Evolutionary conservation across 208 protist species (phyloP), one percentile per base, ranked within the genome.

Genomic region (Acanthamoeba castellanii): DNA sequence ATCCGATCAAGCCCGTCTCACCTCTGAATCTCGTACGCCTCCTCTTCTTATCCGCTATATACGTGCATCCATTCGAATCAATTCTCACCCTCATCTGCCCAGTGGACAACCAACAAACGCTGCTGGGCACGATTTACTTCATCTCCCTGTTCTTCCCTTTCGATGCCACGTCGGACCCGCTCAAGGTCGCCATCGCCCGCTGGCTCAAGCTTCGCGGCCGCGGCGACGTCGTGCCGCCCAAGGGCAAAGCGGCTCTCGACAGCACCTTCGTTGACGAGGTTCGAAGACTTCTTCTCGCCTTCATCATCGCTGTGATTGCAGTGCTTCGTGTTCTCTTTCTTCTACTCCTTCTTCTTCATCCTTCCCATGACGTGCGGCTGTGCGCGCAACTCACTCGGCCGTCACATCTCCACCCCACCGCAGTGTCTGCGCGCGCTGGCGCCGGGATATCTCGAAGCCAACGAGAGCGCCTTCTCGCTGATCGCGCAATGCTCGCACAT

Each of bases 101-200:
- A 68, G 64, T 55, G 42, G 64, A 68, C 18, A 11, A 55, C 7
- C 61, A 68, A n/a, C 61, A 92, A 2, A 37, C 55, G 20, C 59
- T 92, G 32, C 42, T 92, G 27, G 87, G 87, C 16, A 55, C 61
- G 20, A 30, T 92, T 8, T 74, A 92, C 42, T 74, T 76, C 42
- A 25, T 74, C 16, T 70, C 87, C 16, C 87, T 92, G 18, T 57
- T 92, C 87, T 76, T 70, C 64, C 34, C 30, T 3, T 42, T 68
- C 59, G 87, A 92, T 27, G n/a, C 52, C 6, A 37, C 87, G 20
- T 37, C 64, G 0, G 87, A 50, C 20, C 32, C 87, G 4, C 25
- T 92, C 8, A 92, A 92, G 47, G 25, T 3, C 22, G 87, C 64
- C 37, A n/a, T 76, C 64, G 61, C n/a, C 16, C 30, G 87, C 22